phyloP scores from a whole-genome alignment of 1,139 yeast genomes.

The Protomyces gravidus region DNA sequence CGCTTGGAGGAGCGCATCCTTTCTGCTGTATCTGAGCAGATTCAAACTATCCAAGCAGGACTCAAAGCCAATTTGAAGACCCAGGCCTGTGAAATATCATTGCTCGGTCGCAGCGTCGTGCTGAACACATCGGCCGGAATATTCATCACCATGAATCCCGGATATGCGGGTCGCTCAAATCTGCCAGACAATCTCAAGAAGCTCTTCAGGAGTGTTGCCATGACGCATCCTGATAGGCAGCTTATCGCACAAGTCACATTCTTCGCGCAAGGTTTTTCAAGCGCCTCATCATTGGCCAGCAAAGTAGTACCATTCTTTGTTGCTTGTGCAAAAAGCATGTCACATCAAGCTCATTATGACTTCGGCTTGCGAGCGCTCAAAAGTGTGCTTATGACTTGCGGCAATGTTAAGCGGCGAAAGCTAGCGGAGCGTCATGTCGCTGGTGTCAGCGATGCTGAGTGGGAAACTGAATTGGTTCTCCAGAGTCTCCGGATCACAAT shows the following conservation, averaged over 20 bases:
- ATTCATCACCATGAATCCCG: slow-evolving; percentile 90
- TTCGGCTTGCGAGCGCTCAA: slow-evolving; percentile 84
- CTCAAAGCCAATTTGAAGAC: slow-evolving; percentile 37
- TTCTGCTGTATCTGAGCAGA: slow-evolving; percentile 81
- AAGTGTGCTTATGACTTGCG: slow-evolving; percentile 58
- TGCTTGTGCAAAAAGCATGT: slow-evolving; percentile 43
- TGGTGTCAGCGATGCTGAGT: slow-evolving; percentile 18
- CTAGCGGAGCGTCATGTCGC: not conserved
- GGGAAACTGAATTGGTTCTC: slow-evolving; percentile 48
- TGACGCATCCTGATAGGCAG: slow-evolving; percentile 67
- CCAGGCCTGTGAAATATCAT: slow-evolving; percentile 42
- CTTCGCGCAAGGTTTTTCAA: slow-evolving; percentile 63
- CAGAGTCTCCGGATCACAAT: slow-evolving; percentile 58
- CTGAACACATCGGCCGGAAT: slow-evolving; percentile 53
- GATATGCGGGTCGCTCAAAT: slow-evolving; percentile 73
- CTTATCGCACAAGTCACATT: slow-evolving; percentile 69
- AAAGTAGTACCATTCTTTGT: slow-evolving; percentile 56
- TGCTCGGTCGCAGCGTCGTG: slow-evolving; percentile 48
- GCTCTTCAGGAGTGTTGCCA: slow-evolving; percentile 68
- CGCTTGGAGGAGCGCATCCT: slow-evolving; percentile 66
- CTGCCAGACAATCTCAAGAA: slow-evolving; percentile 84
- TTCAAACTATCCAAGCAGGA: slow-evolving; percentile 65
- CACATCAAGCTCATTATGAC: slow-evolving; percentile 73
- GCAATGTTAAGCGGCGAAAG: slow-evolving; percentile 46
- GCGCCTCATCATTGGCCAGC: slow-evolving; percentile 49